Evolutionary conservation across 768 basidiomycete genomes (phyloP), one percentile per base, ranked within the genome.

Genomic region (Leccinum subgranulosum): DNA sequence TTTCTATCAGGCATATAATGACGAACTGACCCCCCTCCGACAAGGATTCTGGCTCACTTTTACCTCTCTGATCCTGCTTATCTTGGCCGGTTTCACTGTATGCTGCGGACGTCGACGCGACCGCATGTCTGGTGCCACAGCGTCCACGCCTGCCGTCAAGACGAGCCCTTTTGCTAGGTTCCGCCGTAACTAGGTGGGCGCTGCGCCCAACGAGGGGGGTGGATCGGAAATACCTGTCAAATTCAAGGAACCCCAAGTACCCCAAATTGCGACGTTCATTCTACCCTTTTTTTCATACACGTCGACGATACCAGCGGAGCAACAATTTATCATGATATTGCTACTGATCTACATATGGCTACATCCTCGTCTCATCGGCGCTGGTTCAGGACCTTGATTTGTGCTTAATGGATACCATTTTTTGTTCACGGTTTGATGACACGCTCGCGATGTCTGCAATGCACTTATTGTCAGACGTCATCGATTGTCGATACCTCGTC

Each of bases 21-120:
- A 41, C 41, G 34, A 49, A 19, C 46, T 55, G 49, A 65, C 23
- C 19, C 23, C n/a, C 28, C 45, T 27, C 31, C 19, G n/a, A n/a
- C 49, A 59, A 87, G 88, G 81, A 8, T 90, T 90, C 70, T 91
- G 89, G 89, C 68, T 91, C 69, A 89, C 87, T 2, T 83, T 91
- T 63, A 82, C 79, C 19, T 70, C 84, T 12, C 73, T 91, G 66
- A 73, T 90, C 61, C 79, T 90, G 4, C 79, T 86, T 31, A 70
- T 84, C 43, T 66, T 89, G 55, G 86, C 82, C 17, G 86, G 86
- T 53, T 81, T 82, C 76, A 84, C 85, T 3, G 84, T 89, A 36
- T 87, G 85, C 75, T 83, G 87, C 60, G 87, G 86, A 11, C 82
- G 86, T 39, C 77, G 85, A 56, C 80, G 75, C 55, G 76, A 79